Evolutionary conservation across 257 asterid genomes (phyloP).

Genomic region (Forsythia viridissima): DNA sequence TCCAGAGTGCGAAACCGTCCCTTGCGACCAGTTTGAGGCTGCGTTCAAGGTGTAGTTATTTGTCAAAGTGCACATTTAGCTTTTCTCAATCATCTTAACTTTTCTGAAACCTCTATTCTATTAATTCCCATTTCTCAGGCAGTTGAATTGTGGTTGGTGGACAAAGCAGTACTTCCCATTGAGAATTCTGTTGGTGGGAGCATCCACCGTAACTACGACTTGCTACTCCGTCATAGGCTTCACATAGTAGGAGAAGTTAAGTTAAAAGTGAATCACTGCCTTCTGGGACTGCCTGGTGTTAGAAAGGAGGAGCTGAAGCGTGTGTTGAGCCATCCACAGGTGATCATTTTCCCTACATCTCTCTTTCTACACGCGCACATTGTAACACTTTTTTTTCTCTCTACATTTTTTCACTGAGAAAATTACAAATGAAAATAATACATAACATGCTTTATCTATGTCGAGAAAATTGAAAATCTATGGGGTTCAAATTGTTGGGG

Average conservation of each 20-base stretch:
- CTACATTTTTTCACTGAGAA: neutral
- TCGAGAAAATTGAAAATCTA: neutral
- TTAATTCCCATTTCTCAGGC: slow-evolving; percentile 55
- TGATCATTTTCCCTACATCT: slow-evolving; percentile 30
- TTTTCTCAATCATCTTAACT: slow-evolving; percentile 5
- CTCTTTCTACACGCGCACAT: neutral
- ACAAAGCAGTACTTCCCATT: slow-evolving; percentile 90
- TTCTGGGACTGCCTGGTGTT: slow-evolving; percentile 83
- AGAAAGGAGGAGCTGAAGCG: slow-evolving; percentile 71
- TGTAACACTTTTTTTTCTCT: neutral
- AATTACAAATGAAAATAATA: slow-evolving; percentile 6
- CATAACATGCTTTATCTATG: slow-evolving; percentile 3
- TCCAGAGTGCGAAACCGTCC: slow-evolving; percentile 85
- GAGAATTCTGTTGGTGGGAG: slow-evolving; percentile 97
- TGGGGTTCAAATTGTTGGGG: too few species aligned
- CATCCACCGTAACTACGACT: slow-evolving; percentile 86
- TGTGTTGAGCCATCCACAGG: slow-evolving; percentile 95
- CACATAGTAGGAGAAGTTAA: slow-evolving; percentile 94
- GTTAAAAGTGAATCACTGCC: slow-evolving; percentile 77
- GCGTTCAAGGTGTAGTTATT: slow-evolving; percentile 67
- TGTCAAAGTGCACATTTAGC: slow-evolving; percentile 7
- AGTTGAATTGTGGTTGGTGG: slow-evolving; percentile 92
- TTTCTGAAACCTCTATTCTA: slow-evolving; percentile 18
- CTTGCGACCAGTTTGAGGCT: slow-evolving; percentile 85
- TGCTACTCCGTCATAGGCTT: slow-evolving; percentile 84